Conservation (phyloP, 1,139 yeast genomes). For the Debaryomyces sp. region DNA sequence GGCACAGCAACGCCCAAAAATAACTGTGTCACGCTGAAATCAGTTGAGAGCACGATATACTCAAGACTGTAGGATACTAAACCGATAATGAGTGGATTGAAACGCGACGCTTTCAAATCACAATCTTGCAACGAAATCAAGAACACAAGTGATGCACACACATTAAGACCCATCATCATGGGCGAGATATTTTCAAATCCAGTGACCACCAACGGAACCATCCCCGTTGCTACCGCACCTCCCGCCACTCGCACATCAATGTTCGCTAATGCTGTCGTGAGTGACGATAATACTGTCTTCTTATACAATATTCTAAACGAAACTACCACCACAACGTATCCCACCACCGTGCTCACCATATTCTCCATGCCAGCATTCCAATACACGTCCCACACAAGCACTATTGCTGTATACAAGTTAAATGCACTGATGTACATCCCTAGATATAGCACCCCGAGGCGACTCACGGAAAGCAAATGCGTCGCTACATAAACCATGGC, state of each 20-base stretch:
- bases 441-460: slow-evolving; percentile 26
- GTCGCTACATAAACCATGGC: slow-evolving; percentile 18
- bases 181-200: slow-evolving; percentile 11
- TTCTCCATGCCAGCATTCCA: slow-evolving; percentile 9
- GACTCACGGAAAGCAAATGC: slow-evolving; percentile 22
- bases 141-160: slow-evolving; percentile 26
- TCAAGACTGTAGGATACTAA: slow-evolving; percentile 23
- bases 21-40: slow-evolving; percentile 3
- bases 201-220: slow-evolving; percentile 10
- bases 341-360: slow-evolving; percentile 15
- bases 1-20: slow-evolving; percentile 19
- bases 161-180: slow-evolving; percentile 27
- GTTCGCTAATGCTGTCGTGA: not conserved
- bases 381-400: slow-evolving; percentile 17
- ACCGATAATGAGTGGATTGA: slow-evolving; percentile 23
- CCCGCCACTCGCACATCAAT: slow-evolving; percentile 9
- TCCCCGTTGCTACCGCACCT: slow-evolving; percentile 6
- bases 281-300: slow-evolving; percentile 10
- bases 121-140: slow-evolving; percentile 29
- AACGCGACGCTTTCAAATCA: slow-evolving; percentile 19
- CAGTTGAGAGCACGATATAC: slow-evolving; percentile 22
- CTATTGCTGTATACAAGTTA: slow-evolving; percentile 29
- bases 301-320: slow-evolving; percentile 20
- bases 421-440: slow-evolving; percentile 32
- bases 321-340: slow-evolving; percentile 20